A percentile compares a stretch with the other conserved stretches of the same genome.
Evolutionary conservation across 106 monocot genomes (phyloP).

Genomic region (Dendrobium huoshanense): DNA sequence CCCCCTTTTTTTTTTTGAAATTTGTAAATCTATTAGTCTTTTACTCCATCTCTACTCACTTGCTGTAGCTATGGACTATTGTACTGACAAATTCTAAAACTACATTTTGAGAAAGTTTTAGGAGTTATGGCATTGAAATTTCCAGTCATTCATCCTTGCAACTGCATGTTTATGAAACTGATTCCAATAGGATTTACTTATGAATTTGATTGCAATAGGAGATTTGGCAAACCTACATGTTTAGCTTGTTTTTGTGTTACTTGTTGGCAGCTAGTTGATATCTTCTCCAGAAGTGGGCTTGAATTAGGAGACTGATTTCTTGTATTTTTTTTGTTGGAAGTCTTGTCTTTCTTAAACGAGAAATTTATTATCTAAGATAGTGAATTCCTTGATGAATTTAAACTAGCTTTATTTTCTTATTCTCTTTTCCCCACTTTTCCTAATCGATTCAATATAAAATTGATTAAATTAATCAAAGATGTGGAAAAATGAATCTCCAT

Average conservation of each 20-base stretch:
- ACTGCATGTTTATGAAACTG: background rate
- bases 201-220: slow-evolving; percentile 3
- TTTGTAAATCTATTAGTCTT: background rate
- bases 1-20: background rate
- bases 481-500: too few species aligned
- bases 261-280: background rate
- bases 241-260: background rate
- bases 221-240: background rate
- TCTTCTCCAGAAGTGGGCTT: background rate
- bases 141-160: background rate
- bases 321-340: background rate
- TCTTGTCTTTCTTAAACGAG: background rate
- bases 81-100: background rate
- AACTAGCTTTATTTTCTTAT: background rate
- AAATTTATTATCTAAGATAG: background rate
- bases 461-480: background rate
- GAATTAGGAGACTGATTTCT: background rate
- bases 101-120: background rate
- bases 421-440: background rate
- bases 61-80: background rate
- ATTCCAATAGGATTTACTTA: background rate
- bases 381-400: background rate
- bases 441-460: background rate
- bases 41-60: background rate
- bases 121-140: background rate